Evolutionary conservation across 2,329 filamentous ascomycete species (phyloP), one percentile per base, ranked within the genome.

Genomic region (Fusarium xylarioides): DNA sequence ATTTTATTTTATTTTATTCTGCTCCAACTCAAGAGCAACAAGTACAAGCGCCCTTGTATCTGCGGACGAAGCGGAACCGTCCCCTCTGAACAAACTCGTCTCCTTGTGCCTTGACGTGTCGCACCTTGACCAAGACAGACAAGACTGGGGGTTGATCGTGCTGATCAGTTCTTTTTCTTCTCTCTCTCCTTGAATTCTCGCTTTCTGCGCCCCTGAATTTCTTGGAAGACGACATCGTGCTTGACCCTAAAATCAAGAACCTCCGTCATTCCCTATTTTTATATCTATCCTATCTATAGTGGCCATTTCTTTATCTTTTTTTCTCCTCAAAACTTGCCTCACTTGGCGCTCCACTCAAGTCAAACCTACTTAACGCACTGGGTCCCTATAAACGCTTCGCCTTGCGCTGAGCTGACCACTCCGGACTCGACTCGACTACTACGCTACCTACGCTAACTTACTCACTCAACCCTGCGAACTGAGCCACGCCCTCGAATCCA

Each of bases 41-140:
- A 34, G 37, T 35, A 34, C 30, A 57, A 65, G 65, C 55, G 35
- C 43, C 44, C 28, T 35, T 52, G 49, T 35, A 52, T 52, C 32
- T 35, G 53, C 38, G 67, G 58, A 60, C 70, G 63, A 68, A 74
- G 63, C 71, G 66, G 66, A 64, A 61, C 57, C 40, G 44, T 63
- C 59, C 58, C 67, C 64, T 73, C 66, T 62, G 54, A 74, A 74
- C 68, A 73, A 50, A 66, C 62, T 75, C 43, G 40, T 57, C 54
- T 49, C 40, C 54, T 57, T 57, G 60, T 69, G 38, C 60, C 63
- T 73, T 64, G 72, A 74, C 72, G 72, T 74, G 72, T 74, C 68
- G 72, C 61, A 74, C 71, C 56, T 74, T 70, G 43, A 63, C 66
- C 68, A 70, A 74, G 66, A 74, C 44, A 64, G 71, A 58, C 68